These are phyloP conservation scores for Globisporangium megalacanthum DNA, from an alignment of 352 stramenopile species.

Conservation along the genomic window DNA sequence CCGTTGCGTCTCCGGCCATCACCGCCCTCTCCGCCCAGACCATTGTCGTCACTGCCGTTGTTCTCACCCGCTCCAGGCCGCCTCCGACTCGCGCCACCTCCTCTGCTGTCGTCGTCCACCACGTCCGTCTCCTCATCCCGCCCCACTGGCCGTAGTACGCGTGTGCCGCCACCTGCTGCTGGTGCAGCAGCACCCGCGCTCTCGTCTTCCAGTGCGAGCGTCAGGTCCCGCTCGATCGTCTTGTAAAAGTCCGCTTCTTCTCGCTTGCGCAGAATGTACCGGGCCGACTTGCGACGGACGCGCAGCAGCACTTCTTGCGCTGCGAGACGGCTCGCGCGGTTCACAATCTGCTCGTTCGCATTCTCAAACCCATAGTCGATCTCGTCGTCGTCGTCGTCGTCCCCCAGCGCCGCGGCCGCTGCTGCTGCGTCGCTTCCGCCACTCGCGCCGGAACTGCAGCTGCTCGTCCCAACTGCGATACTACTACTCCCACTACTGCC, in stretches of 20 bases:
- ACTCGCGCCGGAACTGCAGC: no score
- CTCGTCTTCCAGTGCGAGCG: constrained; percentile 68
- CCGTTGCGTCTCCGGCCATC: constrained; percentile 2
- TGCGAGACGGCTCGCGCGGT: constrained; percentile 63
- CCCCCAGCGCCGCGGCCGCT: constrained; percentile 4
- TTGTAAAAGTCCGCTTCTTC: constrained; percentile 78
- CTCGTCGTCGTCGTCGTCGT: constrained; percentile 54
- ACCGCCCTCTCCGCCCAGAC: constrained; percentile 7
- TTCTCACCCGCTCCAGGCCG: not conserved
- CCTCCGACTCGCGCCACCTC: constrained; percentile 3
- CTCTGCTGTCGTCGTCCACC: no score
- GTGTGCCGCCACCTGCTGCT: no score
- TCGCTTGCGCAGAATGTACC: constrained; percentile 74
- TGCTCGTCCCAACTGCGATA: no score
- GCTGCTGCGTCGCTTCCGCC: constrained; percentile 2
- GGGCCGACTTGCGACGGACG: constrained; percentile 67
- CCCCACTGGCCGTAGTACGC: no score
- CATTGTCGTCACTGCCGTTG: constrained; percentile 11
- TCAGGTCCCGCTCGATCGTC: constrained; percentile 82
- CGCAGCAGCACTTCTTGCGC: constrained; percentile 62
- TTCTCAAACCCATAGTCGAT: constrained; percentile 86
- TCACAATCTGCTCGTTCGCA: constrained; percentile 75
- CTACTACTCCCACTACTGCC: constrained; percentile 5
- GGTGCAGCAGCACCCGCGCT: constrained; percentile 6
- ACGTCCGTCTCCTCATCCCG: no score